Conservation (phyloP, 148 eudicot genomes). For the Selenicereus undatus region DNA sequence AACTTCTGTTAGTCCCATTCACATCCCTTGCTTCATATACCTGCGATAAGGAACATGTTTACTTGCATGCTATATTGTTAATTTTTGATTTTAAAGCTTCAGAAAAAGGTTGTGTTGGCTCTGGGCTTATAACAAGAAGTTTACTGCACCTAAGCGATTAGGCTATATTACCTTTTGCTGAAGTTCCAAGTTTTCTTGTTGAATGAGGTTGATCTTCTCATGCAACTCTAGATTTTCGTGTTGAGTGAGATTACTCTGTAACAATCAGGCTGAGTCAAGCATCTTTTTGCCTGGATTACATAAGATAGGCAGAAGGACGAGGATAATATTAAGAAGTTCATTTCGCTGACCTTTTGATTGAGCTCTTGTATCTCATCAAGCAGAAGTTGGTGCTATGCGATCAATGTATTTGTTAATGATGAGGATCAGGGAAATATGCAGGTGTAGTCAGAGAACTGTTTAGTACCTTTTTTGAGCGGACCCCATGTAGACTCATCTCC, state of each 20-base stretch:
- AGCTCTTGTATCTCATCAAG: conserved; percentile 64
- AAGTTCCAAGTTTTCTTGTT: conserved; percentile 46
- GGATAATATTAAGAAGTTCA: background rate
- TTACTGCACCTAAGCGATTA: background rate
- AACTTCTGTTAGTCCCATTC: conserved; percentile 23
- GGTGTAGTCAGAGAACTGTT: background rate
- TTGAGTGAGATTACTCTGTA: conserved; percentile 53
- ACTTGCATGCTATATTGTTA: background rate
- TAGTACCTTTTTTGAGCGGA: conserved; percentile 34
- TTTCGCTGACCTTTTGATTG: conserved; percentile 42
- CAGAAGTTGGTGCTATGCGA: conserved; percentile 54
- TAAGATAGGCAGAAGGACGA: background rate
- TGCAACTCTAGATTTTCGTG: conserved; percentile 63
- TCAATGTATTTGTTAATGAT: conserved; percentile 3
- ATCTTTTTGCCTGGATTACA: conserved; percentile 11
- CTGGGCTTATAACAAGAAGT: background rate
- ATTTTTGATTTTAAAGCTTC: background rate
- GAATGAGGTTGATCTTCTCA: conserved; percentile 52
- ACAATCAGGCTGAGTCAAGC: conserved; percentile 16
- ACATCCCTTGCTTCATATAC: conserved; percentile 39
- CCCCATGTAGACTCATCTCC: conserved; percentile 37
- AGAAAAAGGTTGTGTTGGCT: background rate
- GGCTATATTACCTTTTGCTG: conserved; percentile 43
- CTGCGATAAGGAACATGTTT: conserved; percentile 32
- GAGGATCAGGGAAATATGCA: background rate